Percentiles rank a stretch among this genome's conserved stretches.
These are phyloP conservation scores for Seiridium cupressi DNA, from an alignment of 2,329 filamentous ascomycete species.

Conservation along the genomic window DNA sequence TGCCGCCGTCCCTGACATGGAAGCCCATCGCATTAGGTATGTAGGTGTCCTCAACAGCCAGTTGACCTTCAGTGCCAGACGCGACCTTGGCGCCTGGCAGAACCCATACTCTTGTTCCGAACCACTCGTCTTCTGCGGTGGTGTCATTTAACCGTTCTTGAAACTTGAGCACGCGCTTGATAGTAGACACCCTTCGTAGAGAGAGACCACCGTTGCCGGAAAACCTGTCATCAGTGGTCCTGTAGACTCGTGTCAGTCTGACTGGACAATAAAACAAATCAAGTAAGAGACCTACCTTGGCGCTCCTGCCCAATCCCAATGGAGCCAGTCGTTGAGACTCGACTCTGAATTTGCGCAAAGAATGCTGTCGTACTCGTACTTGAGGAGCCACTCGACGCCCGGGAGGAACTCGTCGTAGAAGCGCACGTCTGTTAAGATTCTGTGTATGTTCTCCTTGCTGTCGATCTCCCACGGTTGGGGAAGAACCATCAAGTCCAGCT, in stretches of 20 bases:
- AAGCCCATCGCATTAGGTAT: slow-evolving; percentile 52
- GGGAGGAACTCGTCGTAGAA: slow-evolving; percentile 53
- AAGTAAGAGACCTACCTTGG: slow-evolving; percentile 36
- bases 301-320: slow-evolving; percentile 54
- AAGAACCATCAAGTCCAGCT: slow-evolving; percentile 48
- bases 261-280: neutral
- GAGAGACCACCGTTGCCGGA: slow-evolving; percentile 54
- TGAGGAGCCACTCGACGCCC: slow-evolving; percentile 51
- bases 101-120: slow-evolving; percentile 44
- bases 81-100: slow-evolving; percentile 49
- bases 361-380: slow-evolving; percentile 55
- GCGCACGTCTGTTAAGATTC: slow-evolving; percentile 46
- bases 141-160: slow-evolving; percentile 50
- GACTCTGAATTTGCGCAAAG: slow-evolving; percentile 52
- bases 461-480: slow-evolving; percentile 46
- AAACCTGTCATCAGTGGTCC: slow-evolving; percentile 40
- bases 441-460: slow-evolving; percentile 45
- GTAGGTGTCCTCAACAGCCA: slow-evolving; percentile 50
- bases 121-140: slow-evolving; percentile 55
- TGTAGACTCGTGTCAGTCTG: slow-evolving; percentile 12
- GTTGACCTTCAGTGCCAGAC: slow-evolving; percentile 33
- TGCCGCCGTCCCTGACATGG: slow-evolving; percentile 46
- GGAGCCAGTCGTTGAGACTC: slow-evolving; percentile 51
- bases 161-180: slow-evolving; percentile 44
- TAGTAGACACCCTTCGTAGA: slow-evolving; percentile 50